Conservation (phyloP, 108 stramenopile species). For the Pseudonitzschia delicatissima region DNA sequence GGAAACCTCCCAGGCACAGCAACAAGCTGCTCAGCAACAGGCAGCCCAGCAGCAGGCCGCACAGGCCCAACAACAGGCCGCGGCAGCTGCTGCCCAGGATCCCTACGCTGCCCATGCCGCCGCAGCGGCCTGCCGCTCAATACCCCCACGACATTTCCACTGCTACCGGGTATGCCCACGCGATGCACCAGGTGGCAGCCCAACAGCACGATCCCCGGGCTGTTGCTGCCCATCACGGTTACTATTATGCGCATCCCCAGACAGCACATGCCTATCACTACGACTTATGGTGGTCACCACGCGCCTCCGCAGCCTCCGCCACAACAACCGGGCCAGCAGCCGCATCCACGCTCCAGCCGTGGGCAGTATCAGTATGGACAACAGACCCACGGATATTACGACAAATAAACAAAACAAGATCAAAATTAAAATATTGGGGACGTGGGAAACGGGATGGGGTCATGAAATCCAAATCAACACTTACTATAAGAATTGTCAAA, state of each 20-base stretch:
- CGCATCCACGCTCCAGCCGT: background rate
- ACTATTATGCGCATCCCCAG: conserved; percentile 37
- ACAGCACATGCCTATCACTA: conserved; percentile 38
- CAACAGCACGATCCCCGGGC: conserved; percentile 43
- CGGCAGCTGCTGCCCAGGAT: background rate
- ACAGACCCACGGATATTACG: background rate
- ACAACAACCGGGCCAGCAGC: background rate
- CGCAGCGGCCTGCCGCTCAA: background rate
- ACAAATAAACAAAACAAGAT: background rate
- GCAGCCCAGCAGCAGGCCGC: background rate
- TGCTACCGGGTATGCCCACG: conserved; percentile 22
- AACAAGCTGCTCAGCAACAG: background rate
- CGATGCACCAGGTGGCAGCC: conserved; percentile 32
- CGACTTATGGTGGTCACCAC: conserved; percentile 42
- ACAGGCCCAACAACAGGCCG: background rate
- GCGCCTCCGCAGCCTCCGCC: conserved; percentile 10
- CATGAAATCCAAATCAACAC: too few relatives aligned
- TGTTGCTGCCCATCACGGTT: conserved; percentile 17
- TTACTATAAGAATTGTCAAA: too few relatives aligned
- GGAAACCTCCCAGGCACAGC: conserved; percentile 1
- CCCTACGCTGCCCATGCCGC: conserved; percentile 18
- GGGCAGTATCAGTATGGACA: background rate
- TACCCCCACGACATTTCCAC: conserved; percentile 34
- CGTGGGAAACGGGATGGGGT: too few relatives aligned
- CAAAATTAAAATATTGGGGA: too few relatives aligned